A percentile compares a stretch with the other conserved stretches of the same genome.
These are phyloP conservation scores for Rhamnella rubrinervis DNA, from an alignment of 331 rosid species.

Conservation along the genomic window DNA sequence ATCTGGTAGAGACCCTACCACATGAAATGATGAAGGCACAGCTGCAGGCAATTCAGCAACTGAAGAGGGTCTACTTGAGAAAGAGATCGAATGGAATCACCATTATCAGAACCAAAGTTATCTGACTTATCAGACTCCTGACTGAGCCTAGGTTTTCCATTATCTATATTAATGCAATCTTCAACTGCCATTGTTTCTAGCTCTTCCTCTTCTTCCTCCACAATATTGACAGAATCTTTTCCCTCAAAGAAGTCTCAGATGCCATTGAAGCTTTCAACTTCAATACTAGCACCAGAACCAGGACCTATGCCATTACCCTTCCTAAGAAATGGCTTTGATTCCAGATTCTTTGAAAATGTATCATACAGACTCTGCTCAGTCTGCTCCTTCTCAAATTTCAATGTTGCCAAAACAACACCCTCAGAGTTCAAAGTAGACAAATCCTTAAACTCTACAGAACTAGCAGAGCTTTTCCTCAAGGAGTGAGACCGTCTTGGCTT, in stretches of 20 bases:
- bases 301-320: slow-evolving; percentile 59
- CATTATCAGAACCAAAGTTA: slow-evolving; percentile 78
- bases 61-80: slow-evolving; percentile 71
- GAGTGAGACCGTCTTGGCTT: slow-evolving; percentile 59
- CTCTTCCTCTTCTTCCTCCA: slow-evolving; percentile 61
- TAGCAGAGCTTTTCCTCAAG: slow-evolving; percentile 59
- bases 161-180: slow-evolving; percentile 48
- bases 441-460: slow-evolving; percentile 61
- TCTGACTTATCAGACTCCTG: slow-evolving; percentile 67
- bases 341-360: slow-evolving; percentile 39
- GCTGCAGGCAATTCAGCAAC: slow-evolving; percentile 59
- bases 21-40: slow-evolving; percentile 54
- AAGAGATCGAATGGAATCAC: slow-evolving; percentile 64
- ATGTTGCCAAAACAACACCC: slow-evolving; percentile 60
- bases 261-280: slow-evolving; percentile 63
- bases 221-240: slow-evolving; percentile 52
- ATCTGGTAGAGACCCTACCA: slow-evolving; percentile 65
- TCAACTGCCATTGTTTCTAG: slow-evolving; percentile 47
- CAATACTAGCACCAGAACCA: slow-evolving; percentile 48
- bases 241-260: slow-evolving; percentile 53
- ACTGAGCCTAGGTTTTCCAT: slow-evolving; percentile 59
- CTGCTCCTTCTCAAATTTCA: slow-evolving; percentile 68
- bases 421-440: slow-evolving; percentile 54
- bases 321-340: slow-evolving; percentile 57
- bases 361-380: slow-evolving; percentile 45